Conservation (phyloP, 345 rosid genomes). For the Noccaea bulbosa region DNA sequence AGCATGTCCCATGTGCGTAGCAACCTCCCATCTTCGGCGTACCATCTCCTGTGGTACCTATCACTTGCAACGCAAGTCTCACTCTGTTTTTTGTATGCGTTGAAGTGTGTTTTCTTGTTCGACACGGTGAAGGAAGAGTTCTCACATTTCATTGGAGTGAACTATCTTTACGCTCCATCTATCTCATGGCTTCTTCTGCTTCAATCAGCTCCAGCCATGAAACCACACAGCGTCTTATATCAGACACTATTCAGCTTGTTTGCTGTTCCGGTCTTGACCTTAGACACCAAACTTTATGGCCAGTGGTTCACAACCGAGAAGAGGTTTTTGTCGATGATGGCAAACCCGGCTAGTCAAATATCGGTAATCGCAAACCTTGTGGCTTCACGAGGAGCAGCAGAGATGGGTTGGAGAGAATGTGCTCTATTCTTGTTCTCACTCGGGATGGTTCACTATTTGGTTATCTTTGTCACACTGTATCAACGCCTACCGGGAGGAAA, state of each 20-base stretch:
- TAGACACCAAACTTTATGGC: constrained; percentile 71
- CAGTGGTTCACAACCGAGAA: constrained; percentile 80
- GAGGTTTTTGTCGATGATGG: constrained; percentile 55
- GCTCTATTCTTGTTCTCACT: constrained; percentile 69
- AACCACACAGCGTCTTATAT: constrained; percentile 24
- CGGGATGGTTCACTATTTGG: constrained; percentile 66
- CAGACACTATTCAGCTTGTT: constrained; percentile 50
- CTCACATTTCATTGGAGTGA: constrained; percentile 60
- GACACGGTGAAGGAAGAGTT: constrained; percentile 58
- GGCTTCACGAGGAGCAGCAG: constrained; percentile 60
- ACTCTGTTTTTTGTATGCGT: constrained; percentile 48
- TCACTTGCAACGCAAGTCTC: constrained; percentile 45
- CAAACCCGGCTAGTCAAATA: constrained; percentile 70
- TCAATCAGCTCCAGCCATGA: constrained; percentile 56
- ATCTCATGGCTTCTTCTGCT: constrained; percentile 70
- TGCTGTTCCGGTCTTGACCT: constrained; percentile 52
- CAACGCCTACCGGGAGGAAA: constrained; percentile 58
- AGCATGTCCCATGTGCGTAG: constrained; percentile 42
- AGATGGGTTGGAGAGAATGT: constrained; percentile 63
- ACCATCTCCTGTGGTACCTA: constrained; percentile 53
- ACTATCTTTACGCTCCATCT: constrained; percentile 72
- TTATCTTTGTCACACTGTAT: constrained; percentile 73
- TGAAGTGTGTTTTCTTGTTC: constrained; percentile 49
- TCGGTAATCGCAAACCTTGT: constrained; percentile 67
- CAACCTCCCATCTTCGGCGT: constrained; percentile 49